These are phyloP conservation scores for Tricholoma furcatifolium DNA, from an alignment of 768 basidiomycete species.

Conservation along the genomic window DNA sequence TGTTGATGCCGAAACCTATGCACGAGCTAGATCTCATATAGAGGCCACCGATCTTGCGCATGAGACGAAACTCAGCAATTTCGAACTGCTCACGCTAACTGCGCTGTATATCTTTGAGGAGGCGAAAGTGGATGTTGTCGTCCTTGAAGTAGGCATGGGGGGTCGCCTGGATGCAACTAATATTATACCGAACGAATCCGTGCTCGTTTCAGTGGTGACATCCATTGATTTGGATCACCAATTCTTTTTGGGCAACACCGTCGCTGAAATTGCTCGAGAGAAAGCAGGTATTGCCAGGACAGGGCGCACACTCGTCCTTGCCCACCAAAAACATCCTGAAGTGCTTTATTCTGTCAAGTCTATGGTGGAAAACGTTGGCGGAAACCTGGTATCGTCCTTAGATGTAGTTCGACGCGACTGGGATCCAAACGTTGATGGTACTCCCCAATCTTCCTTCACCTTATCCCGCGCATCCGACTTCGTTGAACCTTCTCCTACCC, in stretches of 20 bases:
- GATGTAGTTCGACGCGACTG: slow-evolving; percentile 34
- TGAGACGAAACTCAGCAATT: slow-evolving; percentile 56
- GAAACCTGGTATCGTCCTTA: slow-evolving; percentile 36
- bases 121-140: slow-evolving; percentile 69
- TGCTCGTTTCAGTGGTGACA: slow-evolving; percentile 81
- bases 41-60: slow-evolving; percentile 44
- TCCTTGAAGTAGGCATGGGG: slow-evolving; percentile 95
- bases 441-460: slow-evolving; percentile 26
- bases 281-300: slow-evolving; percentile 79
- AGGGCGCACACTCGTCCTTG: slow-evolving; percentile 64
- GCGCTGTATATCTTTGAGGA: slow-evolving; percentile 78
- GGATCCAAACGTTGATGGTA: slow-evolving; percentile 35
- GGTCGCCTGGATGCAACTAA: slow-evolving; percentile 94
- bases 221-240: slow-evolving; percentile 94
- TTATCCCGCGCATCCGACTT: slow-evolving; percentile 26
- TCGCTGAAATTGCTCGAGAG: slow-evolving; percentile 72
- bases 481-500: slow-evolving; percentile 36
- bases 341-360: slow-evolving; percentile 45
- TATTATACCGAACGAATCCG: slow-evolving; percentile 64
- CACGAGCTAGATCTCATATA: slow-evolving; percentile 43
- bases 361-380: slow-evolving; percentile 41
- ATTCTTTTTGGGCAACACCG: slow-evolving; percentile 77
- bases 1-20: slow-evolving; percentile 49
- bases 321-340: slow-evolving; percentile 52
- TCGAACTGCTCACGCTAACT: slow-evolving; percentile 84